Base-by-base conservation (phyloP, 441 rosid species). In the Capsella rubella region DNA sequence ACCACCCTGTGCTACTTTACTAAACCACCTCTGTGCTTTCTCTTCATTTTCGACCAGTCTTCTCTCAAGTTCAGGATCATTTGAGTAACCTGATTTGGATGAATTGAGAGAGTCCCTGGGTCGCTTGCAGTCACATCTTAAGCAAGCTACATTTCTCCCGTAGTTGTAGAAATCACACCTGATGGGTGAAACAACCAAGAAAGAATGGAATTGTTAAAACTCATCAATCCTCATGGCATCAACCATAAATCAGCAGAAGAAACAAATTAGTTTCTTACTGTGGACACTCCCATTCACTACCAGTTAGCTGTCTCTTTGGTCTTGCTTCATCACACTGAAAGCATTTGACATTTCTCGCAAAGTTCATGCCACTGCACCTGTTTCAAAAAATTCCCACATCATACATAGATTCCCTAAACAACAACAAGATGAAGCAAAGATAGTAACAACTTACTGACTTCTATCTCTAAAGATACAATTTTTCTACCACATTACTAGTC, bases 261-360 rank as follows among this genome's bases (percentile, higher is more conserved):
- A 50, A 68, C 37, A 53, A 64, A 43, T 11, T 18, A 21, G 42
- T 72, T 82, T 78, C 97, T 92, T 83, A 92, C 99, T 88, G 94
- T 15, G 97, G 99, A 78, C 99, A 95, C 76, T 89, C 97, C 97
- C 99, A 95, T 79, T 95, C 99, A 66, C 92, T 87, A 29, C 97
- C 94, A 67, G 87, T 83, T 80, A 92, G 84, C 82, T 82, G 96
- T 75, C 89, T 83, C 79, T 86, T 92, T 42, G 97, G 97, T 53
- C 99, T 85, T 39, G 85, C 87, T 82, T 89, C 93, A 67, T 86
- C 85, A 76, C 99, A 95, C 75, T 90, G 89, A 60, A 89, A 93
- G 73, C 99, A 95, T 80, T 87, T 92, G 72, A 74, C 37, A 81
- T 95, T 95, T 76, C 93, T 90, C 1, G 96, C 90, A 77, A 92